These are phyloP conservation scores for Sungouiozyma intestinalis DNA, from an alignment of 805 yeast genomes.

Conservation along the genomic window DNA sequence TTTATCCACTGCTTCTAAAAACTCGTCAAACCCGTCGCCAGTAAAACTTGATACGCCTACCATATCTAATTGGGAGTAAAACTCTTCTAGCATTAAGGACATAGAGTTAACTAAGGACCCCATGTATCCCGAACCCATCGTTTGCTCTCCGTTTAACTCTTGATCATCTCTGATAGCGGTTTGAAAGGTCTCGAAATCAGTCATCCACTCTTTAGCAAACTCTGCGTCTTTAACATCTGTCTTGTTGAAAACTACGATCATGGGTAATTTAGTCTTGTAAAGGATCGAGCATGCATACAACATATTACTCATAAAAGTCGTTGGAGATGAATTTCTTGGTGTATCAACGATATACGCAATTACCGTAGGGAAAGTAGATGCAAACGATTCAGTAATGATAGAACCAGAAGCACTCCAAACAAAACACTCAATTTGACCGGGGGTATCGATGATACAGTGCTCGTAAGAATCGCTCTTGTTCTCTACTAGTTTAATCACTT, in stretches of 20 bases:
- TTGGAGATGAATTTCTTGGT: conserved; percentile 87
- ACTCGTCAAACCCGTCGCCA: conserved; percentile 90
- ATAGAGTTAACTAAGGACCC: conserved; percentile 84
- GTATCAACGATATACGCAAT: conserved; percentile 95
- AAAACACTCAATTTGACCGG: conserved; percentile 98
- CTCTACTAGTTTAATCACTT: conserved; percentile 77
- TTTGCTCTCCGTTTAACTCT: conserved; percentile 45
- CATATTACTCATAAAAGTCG: conserved; percentile 97
- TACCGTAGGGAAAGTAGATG: conserved; percentile 90
- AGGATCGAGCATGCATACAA: conserved; percentile 93
- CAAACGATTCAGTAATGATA: conserved; percentile 92
- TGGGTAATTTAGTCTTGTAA: conserved; percentile 91
- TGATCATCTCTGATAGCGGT: conserved; percentile 57
- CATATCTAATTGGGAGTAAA: conserved; percentile 84
- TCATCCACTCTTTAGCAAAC: conserved; percentile 95
- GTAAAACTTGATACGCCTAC: conserved; percentile 89
- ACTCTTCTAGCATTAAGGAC: conserved; percentile 93
- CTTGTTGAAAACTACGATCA: conserved; percentile 93
- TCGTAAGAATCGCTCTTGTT: conserved; percentile 48
- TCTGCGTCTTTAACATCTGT: conserved; percentile 78
- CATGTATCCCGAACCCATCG: conserved; percentile 76
- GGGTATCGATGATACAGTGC: conserved; percentile 87
- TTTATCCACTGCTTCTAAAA: conserved; percentile 69
- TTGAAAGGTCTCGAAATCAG: conserved; percentile 89
- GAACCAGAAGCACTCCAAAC: conserved; percentile 98